Conservation (phyloP, 345 rosid species). For the Litchi chinensis region DNA sequence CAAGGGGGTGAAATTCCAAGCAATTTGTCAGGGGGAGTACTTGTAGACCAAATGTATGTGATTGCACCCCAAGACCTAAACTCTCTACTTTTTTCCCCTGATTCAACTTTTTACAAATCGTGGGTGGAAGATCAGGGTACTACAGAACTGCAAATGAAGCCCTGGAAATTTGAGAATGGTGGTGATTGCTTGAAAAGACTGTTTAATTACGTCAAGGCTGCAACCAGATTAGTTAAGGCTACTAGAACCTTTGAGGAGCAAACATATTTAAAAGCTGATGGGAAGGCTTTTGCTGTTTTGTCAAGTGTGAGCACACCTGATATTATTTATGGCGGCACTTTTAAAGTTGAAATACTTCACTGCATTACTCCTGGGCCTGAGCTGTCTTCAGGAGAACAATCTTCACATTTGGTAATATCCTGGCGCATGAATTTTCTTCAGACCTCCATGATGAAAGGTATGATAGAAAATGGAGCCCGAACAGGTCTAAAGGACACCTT, state of each 20-base stretch:
- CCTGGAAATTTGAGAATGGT: slow-evolving; percentile 74
- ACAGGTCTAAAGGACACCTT: slow-evolving; percentile 82
- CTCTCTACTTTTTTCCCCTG: slow-evolving; percentile 66
- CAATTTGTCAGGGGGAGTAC: slow-evolving; percentile 83
- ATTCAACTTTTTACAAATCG: slow-evolving; percentile 60
- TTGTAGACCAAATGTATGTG: slow-evolving; percentile 70
- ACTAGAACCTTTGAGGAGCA: slow-evolving; percentile 89
- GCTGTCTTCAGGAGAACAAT: slow-evolving; percentile 72
- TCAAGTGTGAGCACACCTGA: slow-evolving; percentile 81
- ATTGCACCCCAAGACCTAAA: slow-evolving; percentile 67
- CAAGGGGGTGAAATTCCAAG: slow-evolving; percentile 64
- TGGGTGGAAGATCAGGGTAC: slow-evolving; percentile 72
- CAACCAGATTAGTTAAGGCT: slow-evolving; percentile 79
- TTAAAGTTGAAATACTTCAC: slow-evolving; percentile 69
- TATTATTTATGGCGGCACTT: slow-evolving; percentile 80
- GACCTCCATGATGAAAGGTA: slow-evolving; percentile 90
- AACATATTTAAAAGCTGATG: slow-evolving; percentile 70
- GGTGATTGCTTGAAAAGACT: slow-evolving; percentile 64
- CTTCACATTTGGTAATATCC: slow-evolving; percentile 78
- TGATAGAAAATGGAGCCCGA: slow-evolving; percentile 93
- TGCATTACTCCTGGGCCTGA: slow-evolving; percentile 81
- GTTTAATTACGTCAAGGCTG: slow-evolving; percentile 70
- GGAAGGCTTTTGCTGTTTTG: slow-evolving; percentile 65
- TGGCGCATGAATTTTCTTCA: slow-evolving; percentile 91
- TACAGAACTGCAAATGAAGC: slow-evolving; percentile 70